Evolutionary conservation across 164 flowering plant genomes (phyloP).

Genomic region (Hamamelis virginiana): DNA sequence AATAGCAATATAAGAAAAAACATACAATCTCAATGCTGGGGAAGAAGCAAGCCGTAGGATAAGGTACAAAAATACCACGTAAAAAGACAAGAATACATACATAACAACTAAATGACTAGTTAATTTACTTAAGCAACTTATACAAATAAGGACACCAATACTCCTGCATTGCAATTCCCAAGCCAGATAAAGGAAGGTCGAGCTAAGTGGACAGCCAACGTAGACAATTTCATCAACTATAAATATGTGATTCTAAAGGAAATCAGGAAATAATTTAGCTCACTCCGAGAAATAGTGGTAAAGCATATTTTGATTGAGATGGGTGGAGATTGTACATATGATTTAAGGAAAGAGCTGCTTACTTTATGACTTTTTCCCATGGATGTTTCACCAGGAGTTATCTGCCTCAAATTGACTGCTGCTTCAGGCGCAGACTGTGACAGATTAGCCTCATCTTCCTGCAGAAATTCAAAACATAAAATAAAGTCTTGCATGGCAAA

Average conservation of each 20-base stretch:
- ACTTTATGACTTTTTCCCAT: conserved; percentile 15
- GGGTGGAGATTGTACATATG: not conserved
- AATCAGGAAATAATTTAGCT: not conserved
- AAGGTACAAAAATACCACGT: not conserved
- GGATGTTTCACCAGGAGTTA: conserved; percentile 12
- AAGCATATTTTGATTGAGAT: not conserved
- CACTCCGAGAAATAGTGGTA: not conserved
- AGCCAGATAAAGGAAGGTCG: not conserved
- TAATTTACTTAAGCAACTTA: not conserved
- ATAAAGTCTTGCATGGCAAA: conserved; percentile 1
- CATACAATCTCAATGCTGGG: conserved; percentile 1
- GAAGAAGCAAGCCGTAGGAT: not conserved
- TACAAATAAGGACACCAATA: not conserved
- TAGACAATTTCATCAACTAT: not conserved
- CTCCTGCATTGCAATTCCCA: not conserved
- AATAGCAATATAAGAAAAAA: not conserved
- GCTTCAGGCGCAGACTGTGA: conserved; percentile 19
- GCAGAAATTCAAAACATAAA: conserved; percentile 1
- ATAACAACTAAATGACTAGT: not conserved
- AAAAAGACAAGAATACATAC: not conserved
- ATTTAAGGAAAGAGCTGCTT: conserved; percentile 10
- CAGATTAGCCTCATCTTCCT: conserved; percentile 22
- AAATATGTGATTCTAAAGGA: not conserved
- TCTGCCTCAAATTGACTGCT: conserved; percentile 7
- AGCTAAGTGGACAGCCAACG: not conserved